Conservation (phyloP, 148 eudicot species). For the Chenopodium album region DNA sequence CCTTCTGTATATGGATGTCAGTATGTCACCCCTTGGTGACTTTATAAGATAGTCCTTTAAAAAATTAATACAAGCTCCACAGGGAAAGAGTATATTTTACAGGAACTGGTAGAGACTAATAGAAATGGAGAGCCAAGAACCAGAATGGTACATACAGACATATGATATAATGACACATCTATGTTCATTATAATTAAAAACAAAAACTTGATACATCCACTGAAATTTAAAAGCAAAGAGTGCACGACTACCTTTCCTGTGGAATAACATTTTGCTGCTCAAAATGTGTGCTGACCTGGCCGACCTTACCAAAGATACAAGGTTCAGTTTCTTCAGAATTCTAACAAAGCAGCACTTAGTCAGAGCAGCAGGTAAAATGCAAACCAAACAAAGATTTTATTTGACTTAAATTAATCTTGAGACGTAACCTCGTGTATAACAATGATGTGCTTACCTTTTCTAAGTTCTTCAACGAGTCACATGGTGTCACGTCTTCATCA, state of each 20-base stretch:
- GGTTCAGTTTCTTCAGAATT: constrained; percentile 29
- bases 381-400: constrained; percentile 17
- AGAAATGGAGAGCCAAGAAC: not conserved
- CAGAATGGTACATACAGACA: constrained; percentile 1
- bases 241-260: constrained; percentile 51
- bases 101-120: not conserved
- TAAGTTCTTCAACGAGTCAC: constrained; percentile 31
- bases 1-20: too few relatives aligned
- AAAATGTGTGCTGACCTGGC: constrained; percentile 33
- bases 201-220: not conserved
- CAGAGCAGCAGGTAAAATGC: constrained; percentile 4
- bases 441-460: constrained; percentile 30
- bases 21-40: too few relatives aligned
- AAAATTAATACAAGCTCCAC: not conserved
- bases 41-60: too few relatives aligned
- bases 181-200: not conserved
- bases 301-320: constrained; percentile 21
- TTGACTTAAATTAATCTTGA: not conserved
- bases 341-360: constrained; percentile 25
- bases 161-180: constrained; percentile 1
- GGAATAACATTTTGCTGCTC: constrained; percentile 35
- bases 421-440: not conserved
- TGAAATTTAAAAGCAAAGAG: not conserved
- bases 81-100: not conserved
- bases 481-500: constrained; percentile 35